Conservation (phyloP, 2,329 filamentous ascomycete genomes). For the Seiridium unicorne region DNA sequence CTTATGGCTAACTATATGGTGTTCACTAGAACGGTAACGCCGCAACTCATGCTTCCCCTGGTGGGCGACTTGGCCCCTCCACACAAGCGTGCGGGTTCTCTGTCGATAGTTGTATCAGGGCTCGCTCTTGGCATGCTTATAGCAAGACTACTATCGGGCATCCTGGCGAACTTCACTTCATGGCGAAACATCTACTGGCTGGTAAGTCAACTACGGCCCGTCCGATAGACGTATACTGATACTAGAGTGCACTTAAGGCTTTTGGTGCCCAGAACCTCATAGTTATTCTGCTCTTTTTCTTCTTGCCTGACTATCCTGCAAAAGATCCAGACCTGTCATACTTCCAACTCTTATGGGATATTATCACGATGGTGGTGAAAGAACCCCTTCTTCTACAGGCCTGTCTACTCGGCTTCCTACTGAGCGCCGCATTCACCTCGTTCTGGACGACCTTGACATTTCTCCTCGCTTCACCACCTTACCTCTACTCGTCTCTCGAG, state of each 20-base stretch:
- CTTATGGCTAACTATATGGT: neutral
- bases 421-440: constrained; percentile 57
- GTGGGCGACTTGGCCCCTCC: constrained; percentile 67
- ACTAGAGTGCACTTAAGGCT: constrained; percentile 25
- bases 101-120: constrained; percentile 65
- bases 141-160: constrained; percentile 67
- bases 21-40: constrained; percentile 27
- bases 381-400: constrained; percentile 64
- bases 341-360: constrained; percentile 57
- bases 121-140: constrained; percentile 65
- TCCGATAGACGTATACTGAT: neutral
- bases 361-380: constrained; percentile 54
- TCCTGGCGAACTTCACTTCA: constrained; percentile 61
- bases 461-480: constrained; percentile 68
- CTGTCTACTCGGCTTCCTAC: constrained; percentile 37
- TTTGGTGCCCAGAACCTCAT: constrained; percentile 64
- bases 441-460: constrained; percentile 79
- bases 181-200: constrained; percentile 72
- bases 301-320: constrained; percentile 69
- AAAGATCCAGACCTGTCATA: constrained; percentile 63
- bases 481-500: constrained; percentile 62
- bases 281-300: constrained; percentile 58
- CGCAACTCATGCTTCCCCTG: constrained; percentile 65
- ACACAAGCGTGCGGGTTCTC: constrained; percentile 57
- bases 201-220: neutral